Evolutionary conservation across 768 basidiomycete species (phyloP), one percentile per base, ranked within the genome.

Genomic region (Auricularia auricula-judae): DNA sequence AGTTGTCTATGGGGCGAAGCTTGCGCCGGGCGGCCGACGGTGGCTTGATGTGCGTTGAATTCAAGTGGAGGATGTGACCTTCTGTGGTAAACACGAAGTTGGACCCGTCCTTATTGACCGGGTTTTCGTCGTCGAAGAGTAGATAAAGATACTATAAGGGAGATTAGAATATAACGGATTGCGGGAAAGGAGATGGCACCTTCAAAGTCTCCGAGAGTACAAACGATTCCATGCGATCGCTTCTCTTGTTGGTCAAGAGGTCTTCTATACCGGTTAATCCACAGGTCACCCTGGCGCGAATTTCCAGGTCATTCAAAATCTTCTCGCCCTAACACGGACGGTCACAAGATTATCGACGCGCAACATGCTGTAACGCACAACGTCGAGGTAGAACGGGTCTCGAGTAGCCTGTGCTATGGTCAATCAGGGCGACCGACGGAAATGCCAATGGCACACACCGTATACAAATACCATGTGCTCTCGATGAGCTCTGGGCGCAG

Each of bases 151-250:
- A 99, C 90, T 98, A 63, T 29, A 34, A 64, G 14, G 18, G 62
- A 5, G n/a, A 36, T 54, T 44, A 43, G 61, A 36, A 58, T 62
- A 56, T 58, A 60, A 21, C 36, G 36, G 29, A n/a, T 18, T 12
- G n/a, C 4, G 12, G 16, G 42, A 11, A 10, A n/a, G 47, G 7
- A 16, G 51, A n/a, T 64, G 74, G 36, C 65, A 88, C 93, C 81
- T 95, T 96, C 59, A 97, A 76, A 0, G 93, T 93, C 76, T 96
- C 95, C 3, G 91, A 93, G 36, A 98, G 79, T n/a, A 85, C 85
- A 73, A 98, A 99, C 3, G 90, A 93, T 74, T 98, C 97, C 97
- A 98, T 98, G 66, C 96, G 84, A 70, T 98, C 93, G 67, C 95
- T 93, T 18, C 83, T 84, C 69, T 85, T 79, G 68, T 91, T 89